Evolutionary conservation across 257 asterid species (phyloP).

Genomic region (Rhazya stricta): DNA sequence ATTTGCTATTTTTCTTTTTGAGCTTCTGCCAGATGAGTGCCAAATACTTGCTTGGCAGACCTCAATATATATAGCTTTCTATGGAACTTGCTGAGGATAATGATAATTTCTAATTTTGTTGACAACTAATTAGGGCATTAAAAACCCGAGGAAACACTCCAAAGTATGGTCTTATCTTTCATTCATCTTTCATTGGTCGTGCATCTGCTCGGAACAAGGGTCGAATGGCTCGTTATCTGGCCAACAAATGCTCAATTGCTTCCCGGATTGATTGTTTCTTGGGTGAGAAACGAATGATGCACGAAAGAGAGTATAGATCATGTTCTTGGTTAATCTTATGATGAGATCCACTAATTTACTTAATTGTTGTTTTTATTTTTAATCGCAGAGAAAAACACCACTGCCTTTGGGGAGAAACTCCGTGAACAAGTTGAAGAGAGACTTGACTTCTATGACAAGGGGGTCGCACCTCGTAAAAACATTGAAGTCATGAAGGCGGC

Average conservation of each 20-base stretch:
- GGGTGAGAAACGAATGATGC: conserved; percentile 36
- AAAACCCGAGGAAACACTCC: conserved; percentile 93
- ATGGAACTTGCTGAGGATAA: neutral
- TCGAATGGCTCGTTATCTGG: conserved; percentile 97
- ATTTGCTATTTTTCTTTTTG: neutral
- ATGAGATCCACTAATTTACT: conserved; percentile 6
- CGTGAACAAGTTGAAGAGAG: conserved; percentile 99
- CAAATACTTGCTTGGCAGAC: neutral
- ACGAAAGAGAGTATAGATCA: neutral
- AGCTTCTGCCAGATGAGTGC: neutral
- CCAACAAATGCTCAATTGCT: conserved; percentile 99
- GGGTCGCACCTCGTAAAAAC: conserved; percentile 95
- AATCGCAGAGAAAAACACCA: conserved; percentile 60
- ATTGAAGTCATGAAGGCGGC: conserved; percentile 87
- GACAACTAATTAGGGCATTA: conserved; percentile 53
- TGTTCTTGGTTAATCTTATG: neutral
- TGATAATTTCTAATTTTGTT: neutral
- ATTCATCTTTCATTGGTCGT: conserved; percentile 96
- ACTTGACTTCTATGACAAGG: conserved; percentile 90
- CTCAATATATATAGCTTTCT: too few species aligned
- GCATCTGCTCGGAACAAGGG: conserved; percentile 92
- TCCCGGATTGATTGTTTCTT: conserved; percentile 90
- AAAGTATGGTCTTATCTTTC: conserved; percentile 96
- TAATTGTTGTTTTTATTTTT: neutral
- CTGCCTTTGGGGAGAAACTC: conserved; percentile 82